These are phyloP conservation scores for Trichoderma cornu-damae DNA, from an alignment of 2,329 filamentous ascomycete genomes.

Conservation along the genomic window DNA sequence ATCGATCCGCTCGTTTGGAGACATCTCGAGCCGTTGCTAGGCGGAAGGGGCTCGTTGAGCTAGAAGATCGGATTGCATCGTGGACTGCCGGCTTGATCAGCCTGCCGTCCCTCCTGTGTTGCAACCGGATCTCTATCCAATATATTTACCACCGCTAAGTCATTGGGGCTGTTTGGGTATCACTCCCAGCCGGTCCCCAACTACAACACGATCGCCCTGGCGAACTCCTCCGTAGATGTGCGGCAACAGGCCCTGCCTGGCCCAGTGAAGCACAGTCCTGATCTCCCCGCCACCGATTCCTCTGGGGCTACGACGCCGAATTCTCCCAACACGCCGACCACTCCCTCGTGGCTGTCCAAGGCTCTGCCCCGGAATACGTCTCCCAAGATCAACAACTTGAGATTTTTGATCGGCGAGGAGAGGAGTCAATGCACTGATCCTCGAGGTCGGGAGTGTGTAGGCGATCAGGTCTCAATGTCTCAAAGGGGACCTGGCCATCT, in stretches of 20 bases:
- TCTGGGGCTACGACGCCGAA: slow-evolving; percentile 31
- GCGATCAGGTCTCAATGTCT: slow-evolving; percentile 61
- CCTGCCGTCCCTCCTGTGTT: not conserved
- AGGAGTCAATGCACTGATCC: slow-evolving; percentile 54
- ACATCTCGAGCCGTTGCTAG: not conserved
- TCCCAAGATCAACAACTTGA: slow-evolving; percentile 24
- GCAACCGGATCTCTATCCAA: slow-evolving; percentile 7
- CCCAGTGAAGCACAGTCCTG: slow-evolving; percentile 30
- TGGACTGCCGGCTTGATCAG: slow-evolving; percentile 3
- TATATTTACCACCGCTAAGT: not conserved
- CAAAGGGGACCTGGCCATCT: slow-evolving; percentile 54
- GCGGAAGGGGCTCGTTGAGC: not conserved
- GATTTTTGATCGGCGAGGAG: slow-evolving; percentile 22
- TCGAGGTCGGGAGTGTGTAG: slow-evolving; percentile 46
- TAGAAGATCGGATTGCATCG: not conserved
- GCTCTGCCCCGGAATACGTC: slow-evolving; percentile 24
- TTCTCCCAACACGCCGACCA: slow-evolving; percentile 35
- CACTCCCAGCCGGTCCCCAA: slow-evolving; percentile 32
- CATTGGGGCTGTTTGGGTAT: slow-evolving; percentile 34
- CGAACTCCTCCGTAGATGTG: slow-evolving; percentile 31
- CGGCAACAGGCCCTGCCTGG: slow-evolving; percentile 33
- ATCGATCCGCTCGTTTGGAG: not conserved
- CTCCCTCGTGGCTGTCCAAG: slow-evolving; percentile 30
- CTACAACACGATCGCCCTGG: slow-evolving; percentile 30
- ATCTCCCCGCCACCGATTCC: slow-evolving; percentile 31